Evolutionary conservation across 306 rosid genomes (phyloP), one percentile per base, ranked within the genome.

Genomic region (Arachis stenosperma): DNA sequence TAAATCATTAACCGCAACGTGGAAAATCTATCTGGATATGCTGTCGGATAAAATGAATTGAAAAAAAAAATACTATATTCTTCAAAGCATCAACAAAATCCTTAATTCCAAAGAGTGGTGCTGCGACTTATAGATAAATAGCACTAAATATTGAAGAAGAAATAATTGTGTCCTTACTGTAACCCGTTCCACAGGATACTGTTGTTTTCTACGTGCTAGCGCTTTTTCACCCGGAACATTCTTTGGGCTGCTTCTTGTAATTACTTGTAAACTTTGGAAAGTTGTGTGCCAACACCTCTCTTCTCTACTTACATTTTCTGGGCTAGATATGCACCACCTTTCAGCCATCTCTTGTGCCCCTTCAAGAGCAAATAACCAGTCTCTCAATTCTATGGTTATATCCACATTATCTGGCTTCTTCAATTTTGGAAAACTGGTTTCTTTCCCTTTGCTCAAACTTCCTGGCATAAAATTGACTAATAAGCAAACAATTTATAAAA

Each of bases 361-460:
- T 88, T 94, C 96, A 70, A 94, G 95, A 83, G 97, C 94, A 84
- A 94, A 91, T 81, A 94, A 80, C 97, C 97, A 91, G 79, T 94
- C 91, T 82, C 76, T 86, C 78, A 94, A 85, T 78, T 84, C 91
- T 69, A 94, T 50, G 30, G 86, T 76, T 65, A 94, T 79, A 36
- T 86, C 91, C 73, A 94, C 90, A 75, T 82, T 72, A 78, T 89
- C 95, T 57, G 97, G 92, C 82, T 82, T 88, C 76, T 90, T 87
- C 83, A 89, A 80, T 61, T 44, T 86, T 78, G 85, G 42, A 75
- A 81, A 67, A 50, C 64, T 43, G 14, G 81, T 67, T 80, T 85
- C 95, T 65, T 78, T 83, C 67, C 84, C 89, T 55, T 86, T 90
- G 66, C 69, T 79, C 59, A 71, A 66, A 82, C 75, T 70, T 81